phyloP scores from a whole-genome alignment of 257 asterid genomes.

The Cruciata laevipes region DNA sequence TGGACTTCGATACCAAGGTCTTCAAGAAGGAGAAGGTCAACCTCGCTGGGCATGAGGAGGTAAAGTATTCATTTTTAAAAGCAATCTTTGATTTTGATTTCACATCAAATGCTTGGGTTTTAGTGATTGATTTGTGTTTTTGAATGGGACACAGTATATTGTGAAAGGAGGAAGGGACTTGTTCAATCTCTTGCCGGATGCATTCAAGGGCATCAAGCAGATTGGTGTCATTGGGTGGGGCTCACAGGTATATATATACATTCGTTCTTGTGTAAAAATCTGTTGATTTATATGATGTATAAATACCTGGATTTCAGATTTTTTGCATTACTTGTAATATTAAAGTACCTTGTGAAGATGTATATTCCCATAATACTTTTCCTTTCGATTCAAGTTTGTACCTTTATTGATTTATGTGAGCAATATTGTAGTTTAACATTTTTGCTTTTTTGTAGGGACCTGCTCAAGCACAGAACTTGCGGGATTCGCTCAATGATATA shows the following conservation, averaged over 20 bases:
- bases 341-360: too few relatives aligned
- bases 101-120: neutral
- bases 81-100: neutral
- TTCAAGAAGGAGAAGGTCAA: slow-evolving; percentile 75
- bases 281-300: neutral
- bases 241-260: slow-evolving; percentile 58
- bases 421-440: neutral
- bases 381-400: neutral
- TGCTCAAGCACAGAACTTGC: slow-evolving; percentile 94
- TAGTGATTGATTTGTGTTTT: neutral
- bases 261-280: neutral
- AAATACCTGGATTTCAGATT: neutral
- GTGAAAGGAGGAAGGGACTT: slow-evolving; percentile 94
- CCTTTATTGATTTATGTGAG: neutral
- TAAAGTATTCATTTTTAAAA: slow-evolving; percentile 12
- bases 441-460: slow-evolving; percentile 55
- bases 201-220: slow-evolving; percentile 91
- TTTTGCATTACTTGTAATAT: too few relatives aligned
- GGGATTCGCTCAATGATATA: slow-evolving; percentile 71
- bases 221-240: slow-evolving; percentile 99
- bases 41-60: slow-evolving; percentile 90
- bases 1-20: slow-evolving; percentile 71
- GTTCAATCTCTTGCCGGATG: slow-evolving; percentile 77
- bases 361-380: too few relatives aligned
- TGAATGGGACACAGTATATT: slow-evolving; percentile 56